These are phyloP conservation scores for Sphaerobolus stellatus DNA, from an alignment of 1,284 basidiomycete species.

Conservation along the genomic window DNA sequence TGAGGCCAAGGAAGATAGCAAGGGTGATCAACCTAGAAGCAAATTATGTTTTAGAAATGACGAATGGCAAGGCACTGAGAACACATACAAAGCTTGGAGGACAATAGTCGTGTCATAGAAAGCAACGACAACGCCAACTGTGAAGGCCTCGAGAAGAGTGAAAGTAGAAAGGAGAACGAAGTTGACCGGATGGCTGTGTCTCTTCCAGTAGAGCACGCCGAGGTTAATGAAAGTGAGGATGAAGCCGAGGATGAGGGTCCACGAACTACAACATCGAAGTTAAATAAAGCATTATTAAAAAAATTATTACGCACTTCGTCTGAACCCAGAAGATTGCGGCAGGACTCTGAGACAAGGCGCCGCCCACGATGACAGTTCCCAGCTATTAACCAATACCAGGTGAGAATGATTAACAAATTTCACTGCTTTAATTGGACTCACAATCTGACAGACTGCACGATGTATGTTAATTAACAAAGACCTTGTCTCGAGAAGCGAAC, in stretches of 20 bases:
- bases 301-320: slow-evolving; percentile 50
- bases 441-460: slow-evolving; percentile 67
- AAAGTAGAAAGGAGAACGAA: slow-evolving; percentile 75
- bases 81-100: slow-evolving; percentile 76
- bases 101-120: slow-evolving; percentile 77
- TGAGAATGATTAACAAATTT: not conserved
- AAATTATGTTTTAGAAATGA: slow-evolving; percentile 16
- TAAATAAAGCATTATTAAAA: not conserved
- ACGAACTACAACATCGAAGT: slow-evolving; percentile 44
- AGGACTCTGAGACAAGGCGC: slow-evolving; percentile 58
- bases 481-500: slow-evolving; percentile 26
- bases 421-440: slow-evolving; percentile 37
- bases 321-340: slow-evolving; percentile 64
- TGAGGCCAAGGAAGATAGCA: slow-evolving; percentile 84
- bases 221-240: slow-evolving; percentile 75
- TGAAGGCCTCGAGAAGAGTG: slow-evolving; percentile 77
- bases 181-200: slow-evolving; percentile 82
- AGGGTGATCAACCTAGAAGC: slow-evolving; percentile 69
- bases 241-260: slow-evolving; percentile 74
- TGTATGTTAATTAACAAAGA: slow-evolving; percentile 14
- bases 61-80: not conserved
- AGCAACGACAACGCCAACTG: slow-evolving; percentile 74
- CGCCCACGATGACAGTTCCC: slow-evolving; percentile 69
- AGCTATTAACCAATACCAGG: slow-evolving; percentile 42
- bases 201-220: slow-evolving; percentile 81